Conservation (phyloP, 2,329 filamentous ascomycete genomes). For the Xylariaceae sp. region DNA sequence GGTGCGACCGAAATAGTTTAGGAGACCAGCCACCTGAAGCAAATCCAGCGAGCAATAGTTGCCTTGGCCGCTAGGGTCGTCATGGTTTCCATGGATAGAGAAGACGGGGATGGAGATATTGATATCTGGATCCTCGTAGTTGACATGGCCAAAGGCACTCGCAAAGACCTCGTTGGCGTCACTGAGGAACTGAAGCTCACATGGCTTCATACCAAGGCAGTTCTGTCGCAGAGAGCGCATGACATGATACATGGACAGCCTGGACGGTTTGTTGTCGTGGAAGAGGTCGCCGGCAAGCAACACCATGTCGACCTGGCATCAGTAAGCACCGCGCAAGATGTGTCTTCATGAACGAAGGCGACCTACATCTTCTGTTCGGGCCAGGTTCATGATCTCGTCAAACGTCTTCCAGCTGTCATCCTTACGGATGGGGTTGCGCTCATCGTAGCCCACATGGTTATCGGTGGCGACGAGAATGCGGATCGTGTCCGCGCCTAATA, state of each 20-base stretch:
- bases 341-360: background rate
- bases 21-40: slow-evolving; percentile 79
- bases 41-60: slow-evolving; percentile 87
- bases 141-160: slow-evolving; percentile 85
- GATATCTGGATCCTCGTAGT: slow-evolving; percentile 96
- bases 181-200: slow-evolving; percentile 88
- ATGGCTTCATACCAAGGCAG: slow-evolving; percentile 91
- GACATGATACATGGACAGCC: slow-evolving; percentile 94
- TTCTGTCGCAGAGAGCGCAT: slow-evolving; percentile 92
- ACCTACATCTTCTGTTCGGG: slow-evolving; percentile 70
- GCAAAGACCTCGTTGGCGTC: slow-evolving; percentile 90
- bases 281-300: slow-evolving; percentile 92
- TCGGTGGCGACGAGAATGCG: slow-evolving; percentile 92
- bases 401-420: slow-evolving; percentile 97
- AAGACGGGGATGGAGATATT: slow-evolving; percentile 97
- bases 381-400: slow-evolving; percentile 88
- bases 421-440: slow-evolving; percentile 87
- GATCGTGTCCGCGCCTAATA: slow-evolving; percentile 69
- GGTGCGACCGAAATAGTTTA: slow-evolving; percentile 94
- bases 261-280: slow-evolving; percentile 95
- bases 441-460: slow-evolving; percentile 95
- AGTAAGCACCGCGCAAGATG: slow-evolving; percentile 7
- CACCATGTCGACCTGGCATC: slow-evolving; percentile 81
- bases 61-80: slow-evolving; percentile 94
- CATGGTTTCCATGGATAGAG: slow-evolving; percentile 97